Conservation (phyloP, 352 stramenopile genomes). For the Nothophytophthora sp. region DNA sequence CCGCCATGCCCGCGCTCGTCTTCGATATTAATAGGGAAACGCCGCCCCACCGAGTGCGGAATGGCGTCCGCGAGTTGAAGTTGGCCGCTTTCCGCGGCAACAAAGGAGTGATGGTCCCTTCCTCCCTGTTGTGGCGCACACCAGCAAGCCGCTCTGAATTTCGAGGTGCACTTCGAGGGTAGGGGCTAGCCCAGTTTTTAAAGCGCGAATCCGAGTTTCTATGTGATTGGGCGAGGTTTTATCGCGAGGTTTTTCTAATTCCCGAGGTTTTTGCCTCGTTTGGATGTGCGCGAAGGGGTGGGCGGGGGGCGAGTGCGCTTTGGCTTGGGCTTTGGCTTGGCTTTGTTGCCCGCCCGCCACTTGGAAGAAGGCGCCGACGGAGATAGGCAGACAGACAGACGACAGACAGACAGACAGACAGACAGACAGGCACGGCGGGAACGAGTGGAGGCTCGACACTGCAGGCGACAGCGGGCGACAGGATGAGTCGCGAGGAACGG, state of each 20-base stretch:
- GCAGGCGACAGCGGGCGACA: slow-evolving; percentile 3
- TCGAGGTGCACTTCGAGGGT: slow-evolving; percentile 12
- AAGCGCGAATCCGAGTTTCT: too few relatives aligned
- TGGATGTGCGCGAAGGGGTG: too few relatives aligned
- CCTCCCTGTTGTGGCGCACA: slow-evolving; percentile 16
- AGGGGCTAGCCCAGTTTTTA: too few relatives aligned
- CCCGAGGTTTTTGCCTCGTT: slow-evolving; percentile 21
- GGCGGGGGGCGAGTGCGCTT: slow-evolving; percentile 3
- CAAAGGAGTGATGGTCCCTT: slow-evolving; percentile 7
- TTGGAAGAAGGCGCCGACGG: slow-evolving; percentile 30
- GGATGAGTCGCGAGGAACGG: slow-evolving; percentile 73
- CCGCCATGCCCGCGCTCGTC: not conserved
- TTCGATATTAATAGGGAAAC: slow-evolving; percentile 11
- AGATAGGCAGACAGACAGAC: slow-evolving; percentile 4
- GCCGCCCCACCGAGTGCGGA: too few relatives aligned
- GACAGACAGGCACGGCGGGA: not conserved
- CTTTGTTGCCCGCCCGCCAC: slow-evolving; percentile 4
- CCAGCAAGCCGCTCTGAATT: too few relatives aligned
- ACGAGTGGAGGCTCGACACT: not conserved
- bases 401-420: not conserved
- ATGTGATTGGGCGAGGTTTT: too few relatives aligned
- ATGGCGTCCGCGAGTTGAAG: slow-evolving; percentile 14
- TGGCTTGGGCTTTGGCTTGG: slow-evolving; percentile 11
- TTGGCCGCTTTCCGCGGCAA: too few relatives aligned
- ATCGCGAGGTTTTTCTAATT: slow-evolving; percentile 20